These are phyloP conservation scores for Pestalotiopsis fici DNA, from an alignment of 2,329 filamentous ascomycete species.

Conservation along the genomic window DNA sequence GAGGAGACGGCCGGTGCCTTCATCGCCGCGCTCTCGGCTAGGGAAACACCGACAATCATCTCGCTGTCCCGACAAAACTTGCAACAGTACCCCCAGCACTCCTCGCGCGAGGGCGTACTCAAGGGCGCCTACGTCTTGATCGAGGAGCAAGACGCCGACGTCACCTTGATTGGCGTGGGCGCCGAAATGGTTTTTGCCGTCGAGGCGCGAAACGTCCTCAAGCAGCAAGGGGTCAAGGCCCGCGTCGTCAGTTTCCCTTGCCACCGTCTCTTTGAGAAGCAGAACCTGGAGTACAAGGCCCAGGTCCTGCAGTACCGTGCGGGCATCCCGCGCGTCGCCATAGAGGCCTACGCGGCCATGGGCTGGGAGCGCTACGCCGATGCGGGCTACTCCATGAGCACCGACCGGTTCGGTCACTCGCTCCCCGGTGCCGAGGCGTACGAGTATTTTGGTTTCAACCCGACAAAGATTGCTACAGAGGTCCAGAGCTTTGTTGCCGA, in stretches of 20 bases:
- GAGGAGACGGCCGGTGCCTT: slow-evolving; percentile 53
- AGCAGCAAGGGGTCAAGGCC: slow-evolving; percentile 33
- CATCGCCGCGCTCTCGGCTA: slow-evolving; percentile 33
- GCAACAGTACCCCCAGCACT: slow-evolving; percentile 30
- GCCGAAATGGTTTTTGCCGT: slow-evolving; percentile 43
- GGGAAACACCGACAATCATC: slow-evolving; percentile 40
- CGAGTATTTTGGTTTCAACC: slow-evolving; percentile 56
- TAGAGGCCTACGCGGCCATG: slow-evolving; percentile 60
- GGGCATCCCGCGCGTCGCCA: slow-evolving; percentile 58
- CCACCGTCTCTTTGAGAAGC: slow-evolving; percentile 42
- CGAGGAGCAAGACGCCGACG: slow-evolving; percentile 30
- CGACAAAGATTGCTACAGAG: background rate
- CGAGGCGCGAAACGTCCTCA: slow-evolving; percentile 37
- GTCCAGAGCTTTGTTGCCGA: slow-evolving; percentile 10
- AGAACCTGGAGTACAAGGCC: slow-evolving; percentile 45
- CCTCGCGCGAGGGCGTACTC: slow-evolving; percentile 34
- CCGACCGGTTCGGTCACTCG: slow-evolving; percentile 57
- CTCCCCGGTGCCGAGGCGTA: slow-evolving; percentile 56
- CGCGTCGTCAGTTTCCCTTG: slow-evolving; percentile 47
- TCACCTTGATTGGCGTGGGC: slow-evolving; percentile 39
- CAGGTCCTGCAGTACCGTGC: slow-evolving; percentile 42
- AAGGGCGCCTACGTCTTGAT: slow-evolving; percentile 41
- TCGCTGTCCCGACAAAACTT: slow-evolving; percentile 42
- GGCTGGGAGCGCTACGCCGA: slow-evolving; percentile 64
- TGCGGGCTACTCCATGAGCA: slow-evolving; percentile 62